A percentile compares a stretch with the other conserved stretches of the same genome.
These are phyloP conservation scores for Ilex paraguariensis DNA, from an alignment of 305 asterid species.

Conservation along the genomic window DNA sequence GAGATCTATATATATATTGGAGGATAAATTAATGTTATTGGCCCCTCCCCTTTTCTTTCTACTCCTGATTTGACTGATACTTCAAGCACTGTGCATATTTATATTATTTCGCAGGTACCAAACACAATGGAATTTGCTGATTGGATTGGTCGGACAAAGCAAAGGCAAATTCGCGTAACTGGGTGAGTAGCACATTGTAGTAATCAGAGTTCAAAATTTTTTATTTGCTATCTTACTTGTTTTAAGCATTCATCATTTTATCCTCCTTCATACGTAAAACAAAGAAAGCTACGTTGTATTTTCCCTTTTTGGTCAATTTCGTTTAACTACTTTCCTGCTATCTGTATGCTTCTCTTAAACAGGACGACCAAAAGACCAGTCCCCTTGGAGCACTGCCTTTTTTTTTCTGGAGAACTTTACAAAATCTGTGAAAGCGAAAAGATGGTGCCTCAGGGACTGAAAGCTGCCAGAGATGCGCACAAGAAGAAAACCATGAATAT, in stretches of 20 bases:
- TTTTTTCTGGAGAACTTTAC: constrained; percentile 90
- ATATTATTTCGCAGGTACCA: constrained; percentile 58
- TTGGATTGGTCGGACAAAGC: constrained; percentile 99
- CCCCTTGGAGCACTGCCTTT: constrained; percentile 94
- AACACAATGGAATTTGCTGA: constrained; percentile 97
- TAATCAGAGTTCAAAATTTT: constrained; percentile 11
- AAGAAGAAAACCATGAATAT: constrained; percentile 50
- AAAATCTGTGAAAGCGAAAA: constrained; percentile 83
- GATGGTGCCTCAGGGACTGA: constrained; percentile 76
- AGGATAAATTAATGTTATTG: too few species aligned
- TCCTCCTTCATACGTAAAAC: too few species aligned
- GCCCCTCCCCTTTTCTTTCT: too few species aligned
- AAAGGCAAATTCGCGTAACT: constrained; percentile 85
- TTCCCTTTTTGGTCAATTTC: too few species aligned
- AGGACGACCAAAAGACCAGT: constrained; percentile 98
- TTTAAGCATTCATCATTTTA: too few species aligned
- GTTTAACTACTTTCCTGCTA: constrained; percentile 10
- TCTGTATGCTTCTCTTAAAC: constrained; percentile 22
- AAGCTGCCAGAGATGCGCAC: constrained; percentile 76
- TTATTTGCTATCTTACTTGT: too few species aligned
- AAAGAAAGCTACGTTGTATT: too few species aligned
- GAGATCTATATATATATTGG: too few species aligned
- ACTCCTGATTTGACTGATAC: too few species aligned
- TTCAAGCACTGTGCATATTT: too few species aligned
- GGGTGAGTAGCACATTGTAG: constrained; percentile 58